phyloP scores from a whole-genome alignment of 305 asterid genomes.

The Rubia occidens region DNA sequence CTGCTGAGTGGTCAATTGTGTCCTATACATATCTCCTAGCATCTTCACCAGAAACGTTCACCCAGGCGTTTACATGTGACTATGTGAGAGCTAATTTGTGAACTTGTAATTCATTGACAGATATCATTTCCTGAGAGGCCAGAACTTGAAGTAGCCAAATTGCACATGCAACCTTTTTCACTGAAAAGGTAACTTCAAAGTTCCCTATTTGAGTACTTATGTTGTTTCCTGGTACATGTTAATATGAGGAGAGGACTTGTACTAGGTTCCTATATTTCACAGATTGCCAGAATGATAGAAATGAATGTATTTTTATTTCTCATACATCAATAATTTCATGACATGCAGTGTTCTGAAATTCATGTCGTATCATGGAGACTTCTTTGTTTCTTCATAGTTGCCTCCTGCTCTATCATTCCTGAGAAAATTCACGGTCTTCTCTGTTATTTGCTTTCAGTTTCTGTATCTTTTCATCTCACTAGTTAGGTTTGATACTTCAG shows the following conservation, averaged over 20 bases:
- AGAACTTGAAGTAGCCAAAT: constrained; percentile 12
- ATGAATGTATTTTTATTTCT: constrained; percentile 3
- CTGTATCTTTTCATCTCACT: neutral
- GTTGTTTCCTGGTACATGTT: neutral
- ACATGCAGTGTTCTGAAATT: neutral
- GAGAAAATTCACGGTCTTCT: neutral
- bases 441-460: neutral
- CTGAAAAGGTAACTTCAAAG: constrained; percentile 11
- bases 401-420: neutral
- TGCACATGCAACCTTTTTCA: constrained; percentile 17
- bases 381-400: neutral
- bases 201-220: neutral
- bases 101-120: constrained; percentile 11
- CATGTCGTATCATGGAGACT: neutral
- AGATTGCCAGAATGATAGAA: neutral
- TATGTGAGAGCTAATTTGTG: neutral
- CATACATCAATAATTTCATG: neutral
- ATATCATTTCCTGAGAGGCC: constrained; percentile 20
- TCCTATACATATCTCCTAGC: neutral
- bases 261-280: neutral
- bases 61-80: neutral
- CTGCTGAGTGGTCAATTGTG: neutral
- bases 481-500: constrained; percentile 13
- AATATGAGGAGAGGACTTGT: neutral
- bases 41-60: neutral